Conservation (phyloP, 2,329 filamentous ascomycete genomes). For the Fusarium globosum region DNA sequence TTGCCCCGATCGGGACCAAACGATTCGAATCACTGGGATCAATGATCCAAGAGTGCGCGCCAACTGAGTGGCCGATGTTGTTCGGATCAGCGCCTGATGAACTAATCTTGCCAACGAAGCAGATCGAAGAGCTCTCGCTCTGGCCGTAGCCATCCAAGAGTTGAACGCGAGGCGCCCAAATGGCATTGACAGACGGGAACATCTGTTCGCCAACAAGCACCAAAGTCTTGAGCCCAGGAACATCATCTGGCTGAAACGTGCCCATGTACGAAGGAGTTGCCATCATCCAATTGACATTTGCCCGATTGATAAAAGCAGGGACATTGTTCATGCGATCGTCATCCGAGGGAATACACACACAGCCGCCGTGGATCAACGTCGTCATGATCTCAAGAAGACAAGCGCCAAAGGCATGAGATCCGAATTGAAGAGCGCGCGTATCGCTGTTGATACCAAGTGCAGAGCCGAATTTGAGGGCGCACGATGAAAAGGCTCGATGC, state of each 20-base stretch:
- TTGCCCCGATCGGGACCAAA: conserved; percentile 16
- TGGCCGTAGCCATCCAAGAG: conserved; percentile 56
- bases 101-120: not conserved
- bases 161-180: conserved; percentile 29
- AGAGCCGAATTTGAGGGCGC: not conserved
- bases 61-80: conserved; percentile 20
- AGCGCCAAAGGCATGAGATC: conserved; percentile 32
- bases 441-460: not conserved
- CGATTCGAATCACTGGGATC: conserved; percentile 7
- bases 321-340: conserved; percentile 37
- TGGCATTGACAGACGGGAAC: not conserved
- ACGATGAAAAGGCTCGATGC: conserved; percentile 3
- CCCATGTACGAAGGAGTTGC: conserved; percentile 28
- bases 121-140: conserved; percentile 22
- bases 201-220: conserved; percentile 9
- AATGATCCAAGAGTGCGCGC: conserved; percentile 28
- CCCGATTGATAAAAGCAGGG: conserved; percentile 9
- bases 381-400: conserved; percentile 28
- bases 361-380: conserved; percentile 18
- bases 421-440: conserved; percentile 29
- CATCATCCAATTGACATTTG: conserved; percentile 25
- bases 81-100: not conserved
- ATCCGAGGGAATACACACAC: conserved; percentile 39
- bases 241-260: not conserved
- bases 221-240: not conserved